A percentile compares a stretch with the other conserved stretches of the same genome.
Evolutionary conservation across 768 basidiomycete genomes (phyloP).

Genomic region (Leucocoprinus leucothites): DNA sequence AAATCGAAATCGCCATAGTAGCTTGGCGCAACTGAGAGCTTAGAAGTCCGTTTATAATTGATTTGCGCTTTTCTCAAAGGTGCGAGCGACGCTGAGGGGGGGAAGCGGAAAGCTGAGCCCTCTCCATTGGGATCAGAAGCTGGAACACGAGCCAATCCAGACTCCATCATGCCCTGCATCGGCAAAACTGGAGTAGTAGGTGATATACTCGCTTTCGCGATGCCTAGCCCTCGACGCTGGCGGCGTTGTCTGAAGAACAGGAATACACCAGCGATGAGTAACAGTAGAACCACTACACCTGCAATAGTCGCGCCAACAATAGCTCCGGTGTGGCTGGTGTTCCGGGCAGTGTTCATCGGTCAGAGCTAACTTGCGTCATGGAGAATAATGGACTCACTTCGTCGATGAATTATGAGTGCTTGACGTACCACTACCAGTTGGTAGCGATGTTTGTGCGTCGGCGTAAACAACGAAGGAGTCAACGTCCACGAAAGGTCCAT

Average conservation of each 20-base stretch:
- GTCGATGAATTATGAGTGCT: background rate
- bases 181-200: slow-evolving; percentile 30
- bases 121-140: slow-evolving; percentile 9
- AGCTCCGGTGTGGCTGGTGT: background rate
- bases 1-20: slow-evolving; percentile 30
- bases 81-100: slow-evolving; percentile 16
- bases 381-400: background rate
- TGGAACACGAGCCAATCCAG: slow-evolving; percentile 16
- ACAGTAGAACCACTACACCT: slow-evolving; percentile 12
- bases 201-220: slow-evolving; percentile 23
- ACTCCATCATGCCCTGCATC: slow-evolving; percentile 30
- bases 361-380: background rate
- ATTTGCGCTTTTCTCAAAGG: slow-evolving; percentile 6
- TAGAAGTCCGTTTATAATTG: slow-evolving; percentile 17
- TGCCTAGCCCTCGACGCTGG: slow-evolving; percentile 18
- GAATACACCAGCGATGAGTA: slow-evolving; percentile 20
- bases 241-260: slow-evolving; percentile 23
- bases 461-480: slow-evolving; percentile 39
- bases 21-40: slow-evolving; percentile 34
- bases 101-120: slow-evolving; percentile 24
- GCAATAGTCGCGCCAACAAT: slow-evolving; percentile 3
- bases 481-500: slow-evolving; percentile 41
- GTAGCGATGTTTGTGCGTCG: slow-evolving; percentile 13
- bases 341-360: background rate
- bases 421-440: background rate